Base-by-base conservation (phyloP, 495 filamentous ascomycete genomes). In the Neurospora sp. region DNA sequence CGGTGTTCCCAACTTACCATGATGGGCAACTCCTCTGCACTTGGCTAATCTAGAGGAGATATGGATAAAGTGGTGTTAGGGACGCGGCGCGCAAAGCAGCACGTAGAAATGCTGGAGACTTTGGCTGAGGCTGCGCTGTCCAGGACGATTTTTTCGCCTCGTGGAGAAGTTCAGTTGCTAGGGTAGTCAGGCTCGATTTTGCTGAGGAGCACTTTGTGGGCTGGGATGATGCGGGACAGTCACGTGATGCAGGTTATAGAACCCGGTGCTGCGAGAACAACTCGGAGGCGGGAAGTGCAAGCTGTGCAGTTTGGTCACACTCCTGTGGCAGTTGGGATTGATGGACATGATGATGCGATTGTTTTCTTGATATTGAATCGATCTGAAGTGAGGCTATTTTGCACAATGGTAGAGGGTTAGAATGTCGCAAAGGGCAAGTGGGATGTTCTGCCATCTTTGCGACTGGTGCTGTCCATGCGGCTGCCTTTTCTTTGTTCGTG, bases 21-120 rank as follows among this genome's bases (percentile, higher is more conserved):
- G 75, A 76, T 83, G 81, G 81, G 81, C 80, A 75, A 81, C 78
- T 81, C 80, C 79, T 79, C 79, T 77, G 76, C 76, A 74, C 75
- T 72, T 70, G 68, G 76, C 76, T 76, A 75, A 74, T 78, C 70
- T 74, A 42, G 74, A 76, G 79, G 79, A 80, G 78, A 76, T 76
- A 71, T 70, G 66, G 48, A 61, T 35, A 66, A 66, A 66, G 53
- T 66, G 27, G 53, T 66, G 35, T 44, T 69, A 68, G n/a, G 69
- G 73, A 75, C 69, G 72, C 73, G 74, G 75, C 76, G 75, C 78
- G 74, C 78, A 77, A 77, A 73, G 71, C 76, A 76, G 74, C 78
- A 73, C 69, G 75, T 75, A 71, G 74, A 73, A 74, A 75, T 81
- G 78, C 75, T 76, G 76, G 71, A 76, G 75, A 80, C 78, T 79